phyloP scores from a whole-genome alignment of 2,329 filamentous ascomycete genomes.

The Epichloe typhina region DNA sequence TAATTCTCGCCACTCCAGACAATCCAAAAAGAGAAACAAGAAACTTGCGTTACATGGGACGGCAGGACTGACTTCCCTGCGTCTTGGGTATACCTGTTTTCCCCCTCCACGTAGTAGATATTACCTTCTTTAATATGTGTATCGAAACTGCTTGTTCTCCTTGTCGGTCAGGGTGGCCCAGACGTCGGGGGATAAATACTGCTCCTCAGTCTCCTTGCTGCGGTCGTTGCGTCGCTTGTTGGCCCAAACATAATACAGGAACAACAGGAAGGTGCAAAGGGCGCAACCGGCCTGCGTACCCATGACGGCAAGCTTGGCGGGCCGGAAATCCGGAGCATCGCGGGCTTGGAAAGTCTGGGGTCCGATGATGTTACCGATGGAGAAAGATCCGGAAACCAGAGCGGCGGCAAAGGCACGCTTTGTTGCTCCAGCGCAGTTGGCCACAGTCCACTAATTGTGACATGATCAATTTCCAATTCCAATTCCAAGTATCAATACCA shows the following conservation, averaged over 20 bases:
- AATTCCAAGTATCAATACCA: no score
- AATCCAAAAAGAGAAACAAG: not conserved
- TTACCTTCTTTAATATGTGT: conserved; percentile 25
- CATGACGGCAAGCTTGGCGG: conserved; percentile 42
- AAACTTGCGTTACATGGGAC: not conserved
- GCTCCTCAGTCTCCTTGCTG: conserved; percentile 24
- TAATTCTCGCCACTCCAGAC: no score
- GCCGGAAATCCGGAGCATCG: conserved; percentile 38
- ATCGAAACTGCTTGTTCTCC: conserved; percentile 44
- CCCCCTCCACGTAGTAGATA: not conserved
- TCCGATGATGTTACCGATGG: conserved; percentile 42
- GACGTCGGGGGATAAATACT: conserved; percentile 26
- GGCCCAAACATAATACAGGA: conserved; percentile 37
- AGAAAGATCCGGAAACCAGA: conserved; percentile 35
- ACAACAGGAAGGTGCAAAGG: conserved; percentile 28
- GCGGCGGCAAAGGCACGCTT: conserved; percentile 38
- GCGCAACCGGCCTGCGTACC: conserved; percentile 33
- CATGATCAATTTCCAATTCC: not conserved
- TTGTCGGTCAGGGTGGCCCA: conserved; percentile 41
- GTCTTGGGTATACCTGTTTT: not conserved
- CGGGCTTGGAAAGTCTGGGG: conserved; percentile 40
- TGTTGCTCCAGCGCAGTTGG: conserved; percentile 38
- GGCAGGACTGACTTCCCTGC: not conserved
- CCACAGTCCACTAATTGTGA: conserved; percentile 28
- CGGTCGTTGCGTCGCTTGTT: conserved; percentile 25